phyloP scores from a whole-genome alignment of 1,284 basidiomycete species.

The Puccinia hordei region DNA sequence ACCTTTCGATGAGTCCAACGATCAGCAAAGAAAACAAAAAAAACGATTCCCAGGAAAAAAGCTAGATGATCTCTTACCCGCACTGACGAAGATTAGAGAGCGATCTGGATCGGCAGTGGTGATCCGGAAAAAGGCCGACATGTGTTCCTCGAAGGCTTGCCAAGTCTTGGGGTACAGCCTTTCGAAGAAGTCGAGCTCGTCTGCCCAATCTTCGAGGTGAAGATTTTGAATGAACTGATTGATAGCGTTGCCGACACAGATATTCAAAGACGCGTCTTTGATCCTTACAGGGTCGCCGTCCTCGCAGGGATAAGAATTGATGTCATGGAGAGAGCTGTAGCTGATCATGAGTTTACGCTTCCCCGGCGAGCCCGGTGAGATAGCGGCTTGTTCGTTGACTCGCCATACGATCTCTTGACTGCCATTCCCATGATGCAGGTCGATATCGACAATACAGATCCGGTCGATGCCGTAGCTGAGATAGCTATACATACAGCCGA shows the following conservation, averaged over 20 bases:
- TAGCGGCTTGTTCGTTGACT: constrained; percentile 53
- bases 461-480: constrained; percentile 57
- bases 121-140: constrained; percentile 20
- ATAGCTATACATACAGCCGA: constrained; percentile 58
- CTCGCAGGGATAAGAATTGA: constrained; percentile 59
- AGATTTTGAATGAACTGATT: constrained; percentile 60
- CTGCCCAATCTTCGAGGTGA: constrained; percentile 51
- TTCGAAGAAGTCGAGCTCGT: constrained; percentile 52
- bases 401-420: constrained; percentile 59
- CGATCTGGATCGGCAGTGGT: constrained; percentile 1
- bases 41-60: constrained; percentile 2
- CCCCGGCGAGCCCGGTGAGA: not conserved
- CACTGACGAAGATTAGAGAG: constrained; percentile 37
- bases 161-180: constrained; percentile 19
- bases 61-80: constrained; percentile 40
- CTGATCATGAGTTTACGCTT: constrained; percentile 54
- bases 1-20: not conserved
- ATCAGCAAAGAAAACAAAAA: constrained; percentile 45
- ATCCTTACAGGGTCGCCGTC: constrained; percentile 57
- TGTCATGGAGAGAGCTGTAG: constrained; percentile 59
- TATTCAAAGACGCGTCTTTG: constrained; percentile 56
- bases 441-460: constrained; percentile 58
- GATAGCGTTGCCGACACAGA: constrained; percentile 54
- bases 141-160: not conserved
- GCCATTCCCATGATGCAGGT: constrained; percentile 59